phyloP scores from a whole-genome alignment of 169 alveolate genomes.

The Besnoitia besnoiti region DNA sequence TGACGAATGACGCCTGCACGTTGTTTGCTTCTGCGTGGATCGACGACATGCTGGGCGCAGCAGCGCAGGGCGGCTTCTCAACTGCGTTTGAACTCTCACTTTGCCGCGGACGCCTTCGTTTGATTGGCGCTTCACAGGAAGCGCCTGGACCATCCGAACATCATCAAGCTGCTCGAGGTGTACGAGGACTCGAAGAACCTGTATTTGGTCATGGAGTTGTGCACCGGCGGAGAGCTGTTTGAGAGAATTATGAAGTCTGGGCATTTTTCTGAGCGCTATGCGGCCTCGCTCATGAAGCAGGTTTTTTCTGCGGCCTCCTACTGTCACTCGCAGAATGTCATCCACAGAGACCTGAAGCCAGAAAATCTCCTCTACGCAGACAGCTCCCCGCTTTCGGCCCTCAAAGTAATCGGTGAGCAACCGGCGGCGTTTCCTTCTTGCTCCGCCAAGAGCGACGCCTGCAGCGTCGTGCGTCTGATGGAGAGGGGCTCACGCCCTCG shows the following conservation, averaged over 20 bases:
- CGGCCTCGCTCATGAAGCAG: constrained; percentile 90
- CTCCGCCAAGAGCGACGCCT: too few species aligned
- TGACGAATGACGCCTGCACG: too few species aligned
- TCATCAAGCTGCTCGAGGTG: constrained; percentile 87
- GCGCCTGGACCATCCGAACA: constrained; percentile 90
- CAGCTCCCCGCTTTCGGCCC: constrained; percentile 58
- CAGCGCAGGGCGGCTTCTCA: too few species aligned
- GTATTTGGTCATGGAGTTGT: constrained; percentile 88
- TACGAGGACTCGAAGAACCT: constrained; percentile 87
- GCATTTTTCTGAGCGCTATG: constrained; percentile 86
- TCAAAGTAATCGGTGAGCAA: constrained; percentile 65
- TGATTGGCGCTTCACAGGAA: too few species aligned
- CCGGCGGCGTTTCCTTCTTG: too few species aligned
- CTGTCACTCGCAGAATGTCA: constrained; percentile 87
- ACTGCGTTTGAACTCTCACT: too few species aligned
- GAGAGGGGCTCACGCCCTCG: too few species aligned
- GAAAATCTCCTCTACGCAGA: constrained; percentile 83
- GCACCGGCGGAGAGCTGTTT: constrained; percentile 92
- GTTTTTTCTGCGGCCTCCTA: constrained; percentile 90
- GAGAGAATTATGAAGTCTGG: constrained; percentile 85
- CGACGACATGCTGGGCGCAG: too few species aligned
- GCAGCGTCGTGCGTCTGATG: too few species aligned
- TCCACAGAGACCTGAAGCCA: constrained; percentile 91
- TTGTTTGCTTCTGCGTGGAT: too few species aligned
- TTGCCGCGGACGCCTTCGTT: too few species aligned